Evolutionary conservation across 225 moss, liverwort and hornwort species (phyloP).

Genomic region (Physcomitrium patens): DNA sequence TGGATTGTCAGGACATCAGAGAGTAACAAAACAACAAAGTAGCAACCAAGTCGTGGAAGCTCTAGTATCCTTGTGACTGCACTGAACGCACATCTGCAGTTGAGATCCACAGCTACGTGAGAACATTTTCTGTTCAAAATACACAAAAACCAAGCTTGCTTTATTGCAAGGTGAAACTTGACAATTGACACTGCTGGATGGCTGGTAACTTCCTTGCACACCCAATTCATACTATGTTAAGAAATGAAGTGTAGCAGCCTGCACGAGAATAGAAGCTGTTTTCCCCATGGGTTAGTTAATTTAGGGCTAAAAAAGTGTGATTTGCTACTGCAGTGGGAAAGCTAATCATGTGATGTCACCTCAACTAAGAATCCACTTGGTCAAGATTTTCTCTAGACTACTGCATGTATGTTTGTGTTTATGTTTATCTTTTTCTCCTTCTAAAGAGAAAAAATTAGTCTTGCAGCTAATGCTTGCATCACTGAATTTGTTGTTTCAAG

Average conservation of each 20-base stretch:
- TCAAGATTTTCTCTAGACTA: too few species aligned
- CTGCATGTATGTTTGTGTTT: too few species aligned
- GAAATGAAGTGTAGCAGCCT: slow-evolving; percentile 9
- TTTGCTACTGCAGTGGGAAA: too few species aligned
- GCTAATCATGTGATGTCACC: too few species aligned
- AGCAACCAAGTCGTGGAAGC: slow-evolving; percentile 93
- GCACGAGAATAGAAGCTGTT: background rate
- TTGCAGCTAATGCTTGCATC: too few species aligned
- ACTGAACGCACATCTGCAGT: slow-evolving; percentile 85
- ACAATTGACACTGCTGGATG: background rate
- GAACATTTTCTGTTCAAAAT: slow-evolving; percentile 1
- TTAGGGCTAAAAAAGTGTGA: too few species aligned
- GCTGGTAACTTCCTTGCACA: background rate
- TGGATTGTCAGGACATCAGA: slow-evolving; percentile 99
- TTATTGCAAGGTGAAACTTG: background rate
- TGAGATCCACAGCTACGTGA: slow-evolving; percentile 17
- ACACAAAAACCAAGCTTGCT: background rate
- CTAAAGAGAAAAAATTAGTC: too few species aligned
- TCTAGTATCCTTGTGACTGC: slow-evolving; percentile 83
- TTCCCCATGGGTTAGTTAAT: too few species aligned
- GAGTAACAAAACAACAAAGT: slow-evolving; percentile 86
- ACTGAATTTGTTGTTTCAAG: too few species aligned
- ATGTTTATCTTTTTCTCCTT: too few species aligned
- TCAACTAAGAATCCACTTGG: too few species aligned
- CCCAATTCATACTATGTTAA: background rate